A percentile compares a stretch with the other conserved stretches of the same genome.
Conservation (phyloP, 805 yeast species). For the Pichia heedii region DNA sequence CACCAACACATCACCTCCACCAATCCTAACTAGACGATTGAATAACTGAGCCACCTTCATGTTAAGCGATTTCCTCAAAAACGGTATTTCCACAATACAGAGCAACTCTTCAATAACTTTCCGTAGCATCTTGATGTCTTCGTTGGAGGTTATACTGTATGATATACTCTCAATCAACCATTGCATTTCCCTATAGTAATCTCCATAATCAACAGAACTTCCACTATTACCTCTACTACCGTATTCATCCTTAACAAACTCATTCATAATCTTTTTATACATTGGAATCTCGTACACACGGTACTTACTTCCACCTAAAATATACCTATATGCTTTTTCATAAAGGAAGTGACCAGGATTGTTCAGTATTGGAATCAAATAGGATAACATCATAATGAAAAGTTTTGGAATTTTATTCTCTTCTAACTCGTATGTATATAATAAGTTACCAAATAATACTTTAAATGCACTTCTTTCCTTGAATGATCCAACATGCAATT, state of each 20-base stretch:
- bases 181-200: conserved; percentile 46
- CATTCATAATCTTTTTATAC: conserved; percentile 30
- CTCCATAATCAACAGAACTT: conserved; percentile 30
- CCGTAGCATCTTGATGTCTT: conserved; percentile 47
- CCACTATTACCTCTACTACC: conserved; percentile 6
- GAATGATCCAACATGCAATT: conserved; percentile 23
- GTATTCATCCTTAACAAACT: conserved; percentile 20
- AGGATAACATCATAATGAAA: conserved; percentile 46
- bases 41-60: conserved; percentile 34
- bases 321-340: conserved; percentile 61
- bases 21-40: conserved; percentile 39
- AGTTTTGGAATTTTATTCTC: conserved; percentile 32
- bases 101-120: conserved; percentile 59
- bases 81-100: conserved; percentile 46
- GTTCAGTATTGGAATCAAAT: conserved; percentile 45
- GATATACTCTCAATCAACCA: conserved; percentile 56
- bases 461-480: conserved; percentile 51
- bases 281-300: conserved; percentile 38
- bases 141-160: conserved; percentile 35
- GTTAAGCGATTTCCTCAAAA: conserved; percentile 29
- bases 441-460: conserved; percentile 40
- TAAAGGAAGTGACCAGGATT: conserved; percentile 70
- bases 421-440: conserved; percentile 26
- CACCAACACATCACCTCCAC: conserved; percentile 49
- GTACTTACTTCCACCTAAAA: conserved; percentile 46